Conservation (phyloP, 305 asterid species). For the Euphrasia arctica region DNA sequence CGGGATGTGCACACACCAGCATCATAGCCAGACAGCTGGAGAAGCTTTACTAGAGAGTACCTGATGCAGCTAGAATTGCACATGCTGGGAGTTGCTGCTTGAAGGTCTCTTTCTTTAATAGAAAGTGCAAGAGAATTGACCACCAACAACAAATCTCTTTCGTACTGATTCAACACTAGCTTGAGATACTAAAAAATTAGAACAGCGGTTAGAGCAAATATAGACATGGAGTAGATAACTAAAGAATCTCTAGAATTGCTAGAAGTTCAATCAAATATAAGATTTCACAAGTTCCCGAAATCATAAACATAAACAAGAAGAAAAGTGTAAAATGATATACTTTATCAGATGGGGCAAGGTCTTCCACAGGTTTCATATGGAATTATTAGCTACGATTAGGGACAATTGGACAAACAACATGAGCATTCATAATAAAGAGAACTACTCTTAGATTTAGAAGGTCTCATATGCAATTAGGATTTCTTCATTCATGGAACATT, state of each 20-base stretch:
- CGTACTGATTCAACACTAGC: conserved; percentile 47
- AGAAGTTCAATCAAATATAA: background rate
- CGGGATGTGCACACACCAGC: conserved; percentile 67
- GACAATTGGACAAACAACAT: background rate
- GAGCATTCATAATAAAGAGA: background rate
- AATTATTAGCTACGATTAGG: background rate
- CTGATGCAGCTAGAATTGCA: conserved; percentile 77
- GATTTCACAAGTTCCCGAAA: background rate
- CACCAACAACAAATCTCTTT: conserved; percentile 45
- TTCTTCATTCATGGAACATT: conserved; percentile 11
- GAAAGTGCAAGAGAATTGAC: conserved; percentile 56
- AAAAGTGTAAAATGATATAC: background rate
- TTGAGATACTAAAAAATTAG: conserved; percentile 47
- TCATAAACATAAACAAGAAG: background rate
- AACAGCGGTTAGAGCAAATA: conserved; percentile 18
- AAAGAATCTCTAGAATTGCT: background rate
- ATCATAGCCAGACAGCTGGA: conserved; percentile 64
- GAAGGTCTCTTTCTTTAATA: conserved; percentile 47
- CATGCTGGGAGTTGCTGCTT: conserved; percentile 36
- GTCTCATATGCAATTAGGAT: background rate
- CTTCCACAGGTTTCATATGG: conserved; percentile 1
- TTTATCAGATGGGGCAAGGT: background rate
- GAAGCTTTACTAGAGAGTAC: conserved; percentile 54
- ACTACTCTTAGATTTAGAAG: conserved; percentile 1
- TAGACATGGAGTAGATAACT: conserved; percentile 2